A percentile compares a stretch with the other conserved stretches of the same genome.
phyloP scores from a whole-genome alignment of 371 early-diverging fungal genomes.

The Mortierella sp. region DNA sequence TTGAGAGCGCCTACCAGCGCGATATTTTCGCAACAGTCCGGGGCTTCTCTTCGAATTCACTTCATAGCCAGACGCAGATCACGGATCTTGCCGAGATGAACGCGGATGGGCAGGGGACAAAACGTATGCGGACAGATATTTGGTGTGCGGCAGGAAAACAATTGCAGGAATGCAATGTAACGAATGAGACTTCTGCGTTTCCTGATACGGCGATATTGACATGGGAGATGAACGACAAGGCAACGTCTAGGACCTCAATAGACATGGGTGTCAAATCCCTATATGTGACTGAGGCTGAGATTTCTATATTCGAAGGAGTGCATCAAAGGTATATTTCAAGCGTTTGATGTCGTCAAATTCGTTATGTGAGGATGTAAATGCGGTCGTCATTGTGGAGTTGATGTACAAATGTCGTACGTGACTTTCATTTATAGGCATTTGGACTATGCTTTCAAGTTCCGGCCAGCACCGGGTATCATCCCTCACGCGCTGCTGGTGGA shows the following conservation, averaged over 20 bases:
- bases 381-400: neutral
- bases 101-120: neutral
- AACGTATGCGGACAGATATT: neutral
- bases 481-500: slow-evolving; percentile 16
- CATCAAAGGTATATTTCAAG: slow-evolving; percentile 41
- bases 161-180: neutral
- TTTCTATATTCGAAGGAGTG: slow-evolving; percentile 47
- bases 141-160: slow-evolving; percentile 38
- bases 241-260: slow-evolving; percentile 15
- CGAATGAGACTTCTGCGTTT: neutral
- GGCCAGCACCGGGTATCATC: slow-evolving; percentile 28
- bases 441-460: slow-evolving; percentile 53
- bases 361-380: too few relatives aligned
- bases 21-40: neutral
- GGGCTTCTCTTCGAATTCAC: neutral
- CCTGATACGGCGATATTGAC: slow-evolving; percentile 17
- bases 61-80: too few relatives aligned
- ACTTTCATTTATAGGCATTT: slow-evolving; percentile 27
- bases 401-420: slow-evolving; percentile 5
- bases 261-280: slow-evolving; percentile 41
- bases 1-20: slow-evolving; percentile 17
- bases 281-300: slow-evolving; percentile 58
- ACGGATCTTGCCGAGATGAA: neutral
- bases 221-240: slow-evolving; percentile 21
- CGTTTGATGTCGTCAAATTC: neutral